Percentiles rank a stretch among this genome's conserved stretches.
These are phyloP conservation scores for Monilinia laxa DNA, from an alignment of 2,329 filamentous ascomycete species.

Conservation along the genomic window DNA sequence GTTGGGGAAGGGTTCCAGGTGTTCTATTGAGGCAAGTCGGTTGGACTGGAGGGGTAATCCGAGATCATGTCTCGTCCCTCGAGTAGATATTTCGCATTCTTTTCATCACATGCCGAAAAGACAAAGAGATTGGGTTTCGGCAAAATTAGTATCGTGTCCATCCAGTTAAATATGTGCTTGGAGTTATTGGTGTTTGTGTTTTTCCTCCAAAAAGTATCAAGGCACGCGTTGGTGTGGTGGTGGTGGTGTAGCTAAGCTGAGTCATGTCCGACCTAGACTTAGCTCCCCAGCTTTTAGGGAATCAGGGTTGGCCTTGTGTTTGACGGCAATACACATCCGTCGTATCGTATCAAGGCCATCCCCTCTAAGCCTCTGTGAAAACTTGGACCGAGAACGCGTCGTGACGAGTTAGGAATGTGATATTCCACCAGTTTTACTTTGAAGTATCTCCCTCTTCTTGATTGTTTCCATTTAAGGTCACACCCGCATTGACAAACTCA, in stretches of 20 bases:
- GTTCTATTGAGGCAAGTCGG: no score
- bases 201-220: neutral
- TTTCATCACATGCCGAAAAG: constrained; percentile 16
- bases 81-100: constrained; percentile 1
- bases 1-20: neutral
- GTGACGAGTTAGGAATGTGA: constrained; percentile 12
- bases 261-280: neutral
- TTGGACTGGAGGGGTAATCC: neutral
- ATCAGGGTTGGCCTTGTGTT: neutral
- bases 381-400: neutral
- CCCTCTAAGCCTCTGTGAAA: neutral
- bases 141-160: neutral
- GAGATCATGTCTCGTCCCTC: neutral
- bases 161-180: neutral
- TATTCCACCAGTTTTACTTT: neutral
- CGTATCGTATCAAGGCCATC: constrained; percentile 3
- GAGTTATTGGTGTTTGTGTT: neutral
- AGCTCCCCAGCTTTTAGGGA: neutral
- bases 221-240: neutral
- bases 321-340: neutral
- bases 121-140: constrained; percentile 10
- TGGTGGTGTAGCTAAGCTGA: constrained; percentile 11
- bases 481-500: constrained; percentile 15
- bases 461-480: constrained; percentile 6
- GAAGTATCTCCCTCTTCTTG: neutral